Conservation (phyloP, 192 early-diverging fungal genomes). For the Umbelopsis sp. region DNA sequence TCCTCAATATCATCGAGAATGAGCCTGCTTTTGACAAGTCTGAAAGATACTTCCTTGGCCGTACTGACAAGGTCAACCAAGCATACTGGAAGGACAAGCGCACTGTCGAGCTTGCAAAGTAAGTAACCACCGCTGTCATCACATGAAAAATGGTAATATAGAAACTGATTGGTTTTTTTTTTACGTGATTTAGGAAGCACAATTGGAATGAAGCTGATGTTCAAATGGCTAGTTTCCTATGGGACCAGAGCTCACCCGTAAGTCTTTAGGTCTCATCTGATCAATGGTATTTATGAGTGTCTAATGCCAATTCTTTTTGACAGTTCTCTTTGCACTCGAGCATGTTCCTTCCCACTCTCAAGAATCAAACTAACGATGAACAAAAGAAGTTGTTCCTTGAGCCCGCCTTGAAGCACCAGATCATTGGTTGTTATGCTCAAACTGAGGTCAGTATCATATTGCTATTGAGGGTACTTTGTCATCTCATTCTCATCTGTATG, state of each 20-base stretch:
- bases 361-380: conserved; percentile 73
- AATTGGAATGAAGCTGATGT: conserved; percentile 61
- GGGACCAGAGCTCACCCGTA: conserved; percentile 65
- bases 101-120: conserved; percentile 63
- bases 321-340: conserved; percentile 72
- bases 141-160: not conserved
- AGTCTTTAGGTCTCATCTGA: not conserved
- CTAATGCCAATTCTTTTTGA: conserved; percentile 12
- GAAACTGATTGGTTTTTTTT: conserved; percentile 20
- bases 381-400: conserved; percentile 78
- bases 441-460: conserved; percentile 62
- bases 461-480: conserved; percentile 20
- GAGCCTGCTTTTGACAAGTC: conserved; percentile 78
- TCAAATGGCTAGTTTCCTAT: conserved; percentile 51
- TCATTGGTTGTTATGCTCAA: conserved; percentile 88
- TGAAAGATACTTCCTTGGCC: conserved; percentile 70
- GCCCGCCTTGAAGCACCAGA: conserved; percentile 71
- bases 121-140: conserved; percentile 13
- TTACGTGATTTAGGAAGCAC: conserved; percentile 40
- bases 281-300: not conserved
- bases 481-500: not conserved
- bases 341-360: conserved; percentile 86
- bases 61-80: conserved; percentile 66
- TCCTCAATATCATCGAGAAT: conserved; percentile 61
- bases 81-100: conserved; percentile 64